Conservation (phyloP, 2,329 filamentous ascomycete species). For the Aspergillaceae sp. region DNA sequence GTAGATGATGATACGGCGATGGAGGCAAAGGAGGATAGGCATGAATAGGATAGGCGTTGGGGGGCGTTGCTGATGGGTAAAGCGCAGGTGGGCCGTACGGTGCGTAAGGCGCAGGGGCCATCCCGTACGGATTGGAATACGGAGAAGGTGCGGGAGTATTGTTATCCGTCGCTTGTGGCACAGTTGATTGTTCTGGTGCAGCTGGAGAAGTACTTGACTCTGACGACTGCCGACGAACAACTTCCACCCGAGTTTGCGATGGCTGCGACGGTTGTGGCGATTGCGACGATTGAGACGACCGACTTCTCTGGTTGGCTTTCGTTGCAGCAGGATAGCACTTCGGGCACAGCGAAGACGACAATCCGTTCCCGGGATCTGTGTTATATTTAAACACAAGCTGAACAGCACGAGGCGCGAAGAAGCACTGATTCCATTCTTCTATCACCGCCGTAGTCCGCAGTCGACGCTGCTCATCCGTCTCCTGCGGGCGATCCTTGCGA, state of each 20-base stretch:
- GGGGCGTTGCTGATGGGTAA: conserved; percentile 8
- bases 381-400: conserved; percentile 29
- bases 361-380: conserved; percentile 22
- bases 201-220: conserved; percentile 3
- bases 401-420: conserved; percentile 31
- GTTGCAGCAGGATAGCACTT: conserved; percentile 34
- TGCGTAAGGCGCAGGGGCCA: conserved; percentile 7
- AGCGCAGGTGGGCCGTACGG: conserved; percentile 17
- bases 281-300: not conserved
- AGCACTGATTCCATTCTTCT: conserved; percentile 36
- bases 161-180: conserved; percentile 2
- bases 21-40: conserved; percentile 17
- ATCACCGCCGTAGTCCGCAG: conserved; percentile 32
- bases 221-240: conserved; percentile 3
- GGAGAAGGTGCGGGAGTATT: conserved; percentile 2
- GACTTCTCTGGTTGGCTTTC: conserved; percentile 16
- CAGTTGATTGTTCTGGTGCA: conserved; percentile 4
- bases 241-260: conserved; percentile 3
- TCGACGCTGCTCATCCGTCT: conserved; percentile 33
- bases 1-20: conserved; percentile 13
- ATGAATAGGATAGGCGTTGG: conserved; percentile 12
- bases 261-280: no score
- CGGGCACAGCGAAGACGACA: conserved; percentile 31
- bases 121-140: conserved; percentile 9
- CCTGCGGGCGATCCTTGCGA: conserved; percentile 34